phyloP scores from a whole-genome alignment of 202 grass and related monocot species.

The Carex sylvatica region DNA sequence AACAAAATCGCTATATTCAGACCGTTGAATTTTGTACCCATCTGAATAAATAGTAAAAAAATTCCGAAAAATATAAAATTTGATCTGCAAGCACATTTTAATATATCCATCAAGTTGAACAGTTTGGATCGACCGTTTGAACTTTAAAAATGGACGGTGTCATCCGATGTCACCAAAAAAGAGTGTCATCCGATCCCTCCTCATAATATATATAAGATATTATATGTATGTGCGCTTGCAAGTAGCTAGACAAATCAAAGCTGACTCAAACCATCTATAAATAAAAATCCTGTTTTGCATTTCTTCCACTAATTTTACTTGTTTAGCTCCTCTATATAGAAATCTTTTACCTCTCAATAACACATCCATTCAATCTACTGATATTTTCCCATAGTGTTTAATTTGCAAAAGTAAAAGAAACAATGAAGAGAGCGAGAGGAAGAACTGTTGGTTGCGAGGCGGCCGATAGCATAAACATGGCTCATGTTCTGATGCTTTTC shows the following conservation, averaged over 20 bases:
- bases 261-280: conserved; percentile 2
- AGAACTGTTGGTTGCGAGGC: neutral
- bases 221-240: neutral
- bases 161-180: no score
- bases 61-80: no score
- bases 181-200: no score
- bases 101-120: no score
- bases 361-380: neutral
- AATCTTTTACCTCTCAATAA: neutral
- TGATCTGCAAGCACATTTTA: no score
- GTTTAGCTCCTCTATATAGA: neutral
- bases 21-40: no score
- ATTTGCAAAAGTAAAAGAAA: neutral
- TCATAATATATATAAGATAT: neutral
- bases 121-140: no score
- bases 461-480: conserved; percentile 42
- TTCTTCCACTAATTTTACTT: neutral
- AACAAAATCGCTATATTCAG: no score
- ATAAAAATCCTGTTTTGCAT: neutral
- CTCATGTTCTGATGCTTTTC: conserved; percentile 55
- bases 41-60: no score
- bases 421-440: conserved; percentile 20
- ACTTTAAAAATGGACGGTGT: no score
- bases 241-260: neutral
- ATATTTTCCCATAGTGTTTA: neutral